Evolutionary conservation across 1,284 basidiomycete species (phyloP), one percentile per base, ranked within the genome.

Genomic region (Melampsora larici-populina): DNA sequence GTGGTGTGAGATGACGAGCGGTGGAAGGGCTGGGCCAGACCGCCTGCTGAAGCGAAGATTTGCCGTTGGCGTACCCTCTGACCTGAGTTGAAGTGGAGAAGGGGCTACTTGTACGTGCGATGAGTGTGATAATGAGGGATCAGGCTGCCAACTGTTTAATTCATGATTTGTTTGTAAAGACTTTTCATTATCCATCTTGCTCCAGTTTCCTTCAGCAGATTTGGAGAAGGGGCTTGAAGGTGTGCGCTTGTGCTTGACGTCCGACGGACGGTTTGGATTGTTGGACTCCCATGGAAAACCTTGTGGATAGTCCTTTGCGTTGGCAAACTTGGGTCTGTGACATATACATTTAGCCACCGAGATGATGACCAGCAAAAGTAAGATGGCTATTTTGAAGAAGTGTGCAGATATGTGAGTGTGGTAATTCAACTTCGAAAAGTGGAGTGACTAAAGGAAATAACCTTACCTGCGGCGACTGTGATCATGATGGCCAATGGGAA

Each of bases 221-320:
- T 58, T n/a, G 7, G 55, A n/a, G 21, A 58, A 58, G 26, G 55
- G n/a, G 55, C 55, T 58, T 29, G 26, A 58, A 15, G 55, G 55
- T 13, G 55, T 58, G 15, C 5, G n/a, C 26, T 29, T 29, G 55
- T 58, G 55, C 26, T 29, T 58, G 13, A 18, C 26, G 7, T 29
- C 13, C 11, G 13, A 43, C 7, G 40, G 40, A 11, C 40, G 40
- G 11, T 43, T 43, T 43, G 40, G 40, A 43, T 43, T 43, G 40
- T 43, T 43, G 5, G 55, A 29, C n/a, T 62, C 67, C 74, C 74
- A 77, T 1, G 74, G 74, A 70, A 77, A 77, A 33, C 74, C 74
- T 2, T 60, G 26, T 7, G 74, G 74, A 49, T 77, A 77, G 51
- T 77, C 74, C 36, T 77, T 77, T 43, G 40, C 60, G 33, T 77